Evolutionary conservation across 2,329 filamentous ascomycete genomes (phyloP), one percentile per base, ranked within the genome.

Genomic region (Arthrobotrys entomopaga): DNA sequence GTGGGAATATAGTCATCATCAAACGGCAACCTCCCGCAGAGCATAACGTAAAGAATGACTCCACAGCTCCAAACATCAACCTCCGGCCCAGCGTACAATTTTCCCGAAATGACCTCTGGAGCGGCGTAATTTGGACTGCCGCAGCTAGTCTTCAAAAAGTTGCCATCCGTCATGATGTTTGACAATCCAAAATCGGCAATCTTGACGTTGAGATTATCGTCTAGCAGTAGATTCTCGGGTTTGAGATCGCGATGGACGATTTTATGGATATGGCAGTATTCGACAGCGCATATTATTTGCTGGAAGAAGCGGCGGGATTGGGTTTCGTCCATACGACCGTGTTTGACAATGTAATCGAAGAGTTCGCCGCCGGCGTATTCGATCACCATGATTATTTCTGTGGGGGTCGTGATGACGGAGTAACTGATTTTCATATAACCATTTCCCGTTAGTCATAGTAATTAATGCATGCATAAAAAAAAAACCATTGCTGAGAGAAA

Each of bases 101-200:
- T 99, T 22, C 95, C 95, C 65, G 93, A 95, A 80, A 99, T 98
- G 74, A 99, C 95, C 82, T 99, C 95, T 5, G 95, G 95, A 0
- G 95, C 95, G 11, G 95, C 95, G 82, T 99, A 99, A 82, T 99
- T 99, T 48, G 95, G 95, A 80, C 94, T 98, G 61, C 95, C 95
- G 80, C 95, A 99, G 81, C 93, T 98, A 0, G 95, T 99, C 84
- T 97, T 98, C 79, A 99, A 87, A 81, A 99, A 99, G 81, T 99
- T 99, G 24, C 95, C 95, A 81, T 99, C 95, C 0, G 95, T 98
- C 95, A 99, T 99, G 83, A 99, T 99, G 81, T 99, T 99, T 84
- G 94, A 98, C 67, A 99, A 85, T 69, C 95, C 95, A 78, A 99
- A 99, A 83, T 99, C 95, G 79, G 95, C 95, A 83, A 99, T 99